Percentiles rank a stretch among this genome's conserved stretches.
Evolutionary conservation across 192 early-diverging fungal species (phyloP).

Genomic region (Podila minutissima): DNA sequence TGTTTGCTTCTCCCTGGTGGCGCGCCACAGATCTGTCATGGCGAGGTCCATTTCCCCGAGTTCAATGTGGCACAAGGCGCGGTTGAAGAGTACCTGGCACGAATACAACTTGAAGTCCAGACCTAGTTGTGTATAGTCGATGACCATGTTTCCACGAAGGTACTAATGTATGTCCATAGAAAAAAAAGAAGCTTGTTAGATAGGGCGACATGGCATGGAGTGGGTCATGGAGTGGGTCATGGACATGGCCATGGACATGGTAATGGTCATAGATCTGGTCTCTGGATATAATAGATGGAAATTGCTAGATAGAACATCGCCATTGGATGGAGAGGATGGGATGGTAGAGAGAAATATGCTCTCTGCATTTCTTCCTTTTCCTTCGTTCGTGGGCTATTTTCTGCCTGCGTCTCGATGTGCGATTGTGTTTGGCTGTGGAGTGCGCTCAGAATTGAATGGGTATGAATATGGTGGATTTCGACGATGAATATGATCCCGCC

Average conservation of each 20-base stretch:
- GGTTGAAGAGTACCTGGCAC: slow-evolving; percentile 93
- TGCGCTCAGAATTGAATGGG: slow-evolving; percentile 6
- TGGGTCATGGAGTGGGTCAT: not conserved
- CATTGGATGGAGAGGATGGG: too few relatives aligned
- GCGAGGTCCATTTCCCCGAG: slow-evolving; percentile 76
- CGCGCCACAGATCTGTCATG: slow-evolving; percentile 76
- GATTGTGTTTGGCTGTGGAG: too few relatives aligned
- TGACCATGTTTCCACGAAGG: slow-evolving; percentile 85
- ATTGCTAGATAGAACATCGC: too few relatives aligned
- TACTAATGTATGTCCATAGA: slow-evolving; percentile 48
- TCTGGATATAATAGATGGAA: too few relatives aligned
- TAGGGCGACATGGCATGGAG: too few relatives aligned
- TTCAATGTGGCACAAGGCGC: slow-evolving; percentile 84
- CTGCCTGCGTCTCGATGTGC: too few relatives aligned
- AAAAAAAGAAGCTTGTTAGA: not conserved
- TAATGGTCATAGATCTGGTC: too few relatives aligned
- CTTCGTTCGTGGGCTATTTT: too few relatives aligned
- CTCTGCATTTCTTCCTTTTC: too few relatives aligned
- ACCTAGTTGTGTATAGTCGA: slow-evolving; percentile 97
- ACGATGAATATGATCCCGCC: not conserved
- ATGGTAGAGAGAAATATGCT: too few relatives aligned
- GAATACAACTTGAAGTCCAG: slow-evolving; percentile 89
- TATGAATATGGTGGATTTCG: not conserved
- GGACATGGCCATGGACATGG: too few relatives aligned
- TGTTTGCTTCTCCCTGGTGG: slow-evolving; percentile 66